A percentile compares a stretch with the other conserved stretches of the same genome.
These are phyloP conservation scores for Dendrobium officinale DNA, from an alignment of 106 monocot genomes.

Conservation along the genomic window DNA sequence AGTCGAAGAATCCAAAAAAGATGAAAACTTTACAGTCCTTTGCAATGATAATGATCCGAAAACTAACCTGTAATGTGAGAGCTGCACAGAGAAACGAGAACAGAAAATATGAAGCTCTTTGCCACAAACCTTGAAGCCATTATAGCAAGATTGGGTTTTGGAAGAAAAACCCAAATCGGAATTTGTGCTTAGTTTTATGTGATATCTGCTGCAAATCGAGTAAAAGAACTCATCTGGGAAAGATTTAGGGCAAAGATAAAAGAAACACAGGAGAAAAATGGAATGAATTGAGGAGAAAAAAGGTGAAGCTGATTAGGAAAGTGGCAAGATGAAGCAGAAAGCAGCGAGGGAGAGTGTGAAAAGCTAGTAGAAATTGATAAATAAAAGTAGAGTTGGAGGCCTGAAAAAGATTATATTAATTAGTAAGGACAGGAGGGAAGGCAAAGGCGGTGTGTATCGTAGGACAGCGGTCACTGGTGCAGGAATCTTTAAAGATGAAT, in stretches of 20 bases:
- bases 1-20: neutral
- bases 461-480: neutral
- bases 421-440: neutral
- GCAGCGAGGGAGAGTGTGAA: neutral
- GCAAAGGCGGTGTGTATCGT: neutral
- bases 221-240: constrained; percentile 3
- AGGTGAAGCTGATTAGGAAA: constrained; percentile 5
- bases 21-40: neutral
- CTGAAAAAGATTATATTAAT: neutral
- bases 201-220: neutral
- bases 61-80: constrained; percentile 14
- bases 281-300: neutral
- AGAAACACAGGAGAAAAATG: neutral
- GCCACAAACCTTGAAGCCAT: constrained; percentile 11
- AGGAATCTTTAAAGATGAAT: neutral
- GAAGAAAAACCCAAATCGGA: neutral
- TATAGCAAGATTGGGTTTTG: neutral
- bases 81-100: constrained; percentile 14
- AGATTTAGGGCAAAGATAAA: too few relatives aligned
- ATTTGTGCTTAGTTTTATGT: constrained; percentile 3
- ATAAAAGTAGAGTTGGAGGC: neutral
- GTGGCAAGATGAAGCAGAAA: constrained; percentile 2
- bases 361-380: neutral
- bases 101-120: constrained; percentile 4
- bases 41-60: neutral